Evolutionary conservation across 208 protist species (phyloP), one percentile per base, ranked within the genome.

Genomic region (Polymyxa betae): DNA sequence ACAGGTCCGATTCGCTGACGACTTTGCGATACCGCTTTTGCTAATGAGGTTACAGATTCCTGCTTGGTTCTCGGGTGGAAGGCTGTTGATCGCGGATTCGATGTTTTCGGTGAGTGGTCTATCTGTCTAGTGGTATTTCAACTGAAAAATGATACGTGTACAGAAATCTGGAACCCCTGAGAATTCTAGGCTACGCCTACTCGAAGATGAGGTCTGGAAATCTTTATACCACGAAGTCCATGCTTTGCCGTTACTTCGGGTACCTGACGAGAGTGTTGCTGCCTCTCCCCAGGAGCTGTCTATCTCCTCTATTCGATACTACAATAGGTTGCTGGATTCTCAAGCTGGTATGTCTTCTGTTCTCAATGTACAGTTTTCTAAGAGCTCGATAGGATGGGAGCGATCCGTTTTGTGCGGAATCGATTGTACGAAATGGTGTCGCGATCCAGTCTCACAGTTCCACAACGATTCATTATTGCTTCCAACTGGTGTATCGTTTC

Each of bases 381-480:
- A 43, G 16, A 12, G 72, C 16, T 43, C 72, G 16, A 20, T n/a
- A 82, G 72, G 72, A 5, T 82, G 72, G 72, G 72, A 82, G 40
- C n/a, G 72, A 43, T 45, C 72, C 12, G 72, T 82, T 40, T 43
- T 82, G n/a, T 38, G 16, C 5, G 72, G 72, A 35, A 43, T 82
- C n/a, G 72, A 82, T 43, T 82, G 72, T 82, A 5, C 16, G 72
- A 5, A 5, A n/a, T 82, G 72, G 72, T 82, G 72, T 35, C 5
- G 12, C 5, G 72, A 82, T 82, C 72, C 72, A 45, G 72, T n/a
- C 35, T 82, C 72, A 38, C n/a, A 5, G 12, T 40, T 20, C 35
- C n/a, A n/a, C 72, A 82, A 82, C 40, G 72, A 82, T n/a, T 35
- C 35, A 5, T 43, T 82, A n/a, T 43, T 82, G 40, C 72, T 82